These are phyloP conservation scores for Lepraria neglecta DNA, from an alignment of 495 filamentous ascomycete species.

Conservation along the genomic window DNA sequence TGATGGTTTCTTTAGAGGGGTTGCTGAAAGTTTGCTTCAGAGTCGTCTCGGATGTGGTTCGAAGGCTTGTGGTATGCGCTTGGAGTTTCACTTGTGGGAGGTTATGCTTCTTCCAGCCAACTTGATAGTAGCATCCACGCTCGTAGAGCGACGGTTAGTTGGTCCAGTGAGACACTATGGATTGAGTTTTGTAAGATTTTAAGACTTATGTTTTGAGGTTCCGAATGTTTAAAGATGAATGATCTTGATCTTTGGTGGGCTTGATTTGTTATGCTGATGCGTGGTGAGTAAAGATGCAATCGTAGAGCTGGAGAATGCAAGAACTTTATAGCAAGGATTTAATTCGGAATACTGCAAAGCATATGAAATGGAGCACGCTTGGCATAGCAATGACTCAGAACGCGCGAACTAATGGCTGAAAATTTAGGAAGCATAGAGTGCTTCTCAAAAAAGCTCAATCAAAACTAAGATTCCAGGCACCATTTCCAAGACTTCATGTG, in stretches of 20 bases:
- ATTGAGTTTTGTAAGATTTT: background rate
- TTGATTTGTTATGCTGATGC: background rate
- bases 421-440: background rate
- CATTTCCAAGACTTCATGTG: no score
- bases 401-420: background rate
- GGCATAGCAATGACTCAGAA: background rate
- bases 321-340: background rate
- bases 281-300: background rate
- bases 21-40: no score
- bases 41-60: no score
- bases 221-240: background rate
- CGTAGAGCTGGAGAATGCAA: background rate
- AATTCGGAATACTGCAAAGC: background rate
- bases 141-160: background rate
- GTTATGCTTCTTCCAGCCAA: no score
- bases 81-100: no score
- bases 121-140: no score
- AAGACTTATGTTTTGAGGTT: background rate
- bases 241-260: background rate
- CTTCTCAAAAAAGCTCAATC: no score
- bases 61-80: no score
- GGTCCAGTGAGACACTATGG: background rate
- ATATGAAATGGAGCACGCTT: background rate
- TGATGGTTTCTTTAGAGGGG: no score
- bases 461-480: no score